phyloP scores from a whole-genome alignment of 345 rosid species.

The Brassica rapa region DNA sequence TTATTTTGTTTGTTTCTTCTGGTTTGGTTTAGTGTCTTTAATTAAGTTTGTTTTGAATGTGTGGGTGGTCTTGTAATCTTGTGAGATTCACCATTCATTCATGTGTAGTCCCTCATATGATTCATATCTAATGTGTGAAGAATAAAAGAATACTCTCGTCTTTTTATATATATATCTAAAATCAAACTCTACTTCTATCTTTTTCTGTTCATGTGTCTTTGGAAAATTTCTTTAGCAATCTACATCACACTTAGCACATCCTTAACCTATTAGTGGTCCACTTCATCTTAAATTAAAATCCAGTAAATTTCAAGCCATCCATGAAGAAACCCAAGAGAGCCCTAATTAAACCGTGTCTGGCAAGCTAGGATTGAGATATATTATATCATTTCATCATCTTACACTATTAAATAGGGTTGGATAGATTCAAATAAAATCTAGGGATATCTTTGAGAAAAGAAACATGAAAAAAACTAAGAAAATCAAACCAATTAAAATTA shows the following conservation, averaged over 20 bases:
- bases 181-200: background rate
- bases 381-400: background rate
- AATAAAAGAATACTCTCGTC: too few relatives aligned
- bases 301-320: background rate
- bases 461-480: background rate
- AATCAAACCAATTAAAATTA: too few relatives aligned
- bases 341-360: background rate
- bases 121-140: too few relatives aligned
- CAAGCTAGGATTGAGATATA: background rate
- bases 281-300: background rate
- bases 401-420: background rate
- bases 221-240: background rate
- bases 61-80: too few relatives aligned
- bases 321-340: background rate
- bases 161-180: background rate
- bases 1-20: slow-evolving; percentile 1
- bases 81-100: too few relatives aligned
- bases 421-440: background rate
- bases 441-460: background rate
- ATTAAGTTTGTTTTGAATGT: too few relatives aligned
- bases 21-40: too few relatives aligned
- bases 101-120: too few relatives aligned
- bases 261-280: background rate
- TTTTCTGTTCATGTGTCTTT: background rate
- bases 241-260: background rate